Evolutionary conservation across 352 stramenopile genomes (phyloP).

Genomic region (Pythium aquatile): DNA sequence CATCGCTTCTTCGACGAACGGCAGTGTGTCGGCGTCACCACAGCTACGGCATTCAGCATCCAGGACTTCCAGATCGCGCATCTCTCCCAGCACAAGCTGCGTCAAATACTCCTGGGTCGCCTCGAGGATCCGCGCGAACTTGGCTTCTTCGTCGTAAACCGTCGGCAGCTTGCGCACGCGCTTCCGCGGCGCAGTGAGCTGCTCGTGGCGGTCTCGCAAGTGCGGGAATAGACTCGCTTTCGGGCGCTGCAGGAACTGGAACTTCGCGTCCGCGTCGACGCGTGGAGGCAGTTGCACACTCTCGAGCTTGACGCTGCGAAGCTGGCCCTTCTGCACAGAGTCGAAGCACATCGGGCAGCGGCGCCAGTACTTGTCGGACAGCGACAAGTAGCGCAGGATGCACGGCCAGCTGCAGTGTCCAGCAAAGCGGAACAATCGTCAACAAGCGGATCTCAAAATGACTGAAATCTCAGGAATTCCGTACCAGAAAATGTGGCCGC

Average conservation of each 20-base stretch:
- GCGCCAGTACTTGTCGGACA: constrained; percentile 87
- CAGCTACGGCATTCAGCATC: constrained; percentile 69
- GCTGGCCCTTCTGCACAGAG: constrained; percentile 76
- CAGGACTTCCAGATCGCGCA: constrained; percentile 68
- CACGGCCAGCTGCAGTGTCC: constrained; percentile 61
- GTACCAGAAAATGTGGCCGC: constrained; percentile 84
- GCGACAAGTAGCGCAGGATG: constrained; percentile 78
- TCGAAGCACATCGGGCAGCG: constrained; percentile 88
- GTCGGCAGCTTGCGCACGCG: constrained; percentile 49
- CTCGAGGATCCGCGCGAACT: constrained; percentile 73
- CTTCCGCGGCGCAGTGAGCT: constrained; percentile 25
- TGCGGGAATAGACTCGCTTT: constrained; percentile 75
- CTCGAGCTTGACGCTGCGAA: constrained; percentile 71
- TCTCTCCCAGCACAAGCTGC: constrained; percentile 56
- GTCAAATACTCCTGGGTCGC: constrained; percentile 63
- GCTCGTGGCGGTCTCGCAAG: constrained; percentile 24
- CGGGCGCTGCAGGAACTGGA: constrained; percentile 72
- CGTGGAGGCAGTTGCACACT: constrained; percentile 55
- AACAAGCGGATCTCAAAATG: not conserved
- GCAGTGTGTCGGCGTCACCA: constrained; percentile 69
- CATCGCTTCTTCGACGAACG: constrained; percentile 82
- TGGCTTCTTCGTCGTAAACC: constrained; percentile 66
- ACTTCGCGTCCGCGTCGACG: constrained; percentile 50
- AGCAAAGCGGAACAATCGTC: no score
- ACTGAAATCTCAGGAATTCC: not conserved